Base-by-base conservation (phyloP, 441 rosid genomes). In the Capsella rubella region DNA sequence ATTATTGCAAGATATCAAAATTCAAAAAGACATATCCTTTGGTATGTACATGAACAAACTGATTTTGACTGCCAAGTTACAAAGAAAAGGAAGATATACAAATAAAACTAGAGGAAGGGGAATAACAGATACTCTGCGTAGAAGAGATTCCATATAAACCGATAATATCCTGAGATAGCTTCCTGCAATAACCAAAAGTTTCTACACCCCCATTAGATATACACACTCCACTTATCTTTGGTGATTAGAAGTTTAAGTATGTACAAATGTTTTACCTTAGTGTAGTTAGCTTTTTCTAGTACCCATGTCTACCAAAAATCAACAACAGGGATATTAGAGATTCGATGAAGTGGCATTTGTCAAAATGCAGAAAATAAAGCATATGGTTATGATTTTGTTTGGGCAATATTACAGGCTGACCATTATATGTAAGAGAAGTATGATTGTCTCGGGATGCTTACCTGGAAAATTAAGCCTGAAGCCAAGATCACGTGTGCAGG, bases 111-210 rank as follows among this genome's bases (percentile, higher is more conserved):
- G 66, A 95, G 74, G 79, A 95, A 89, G 8, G 97, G 97, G 77
- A 92, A 92, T 53, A 92, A 73, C 39, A 88, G 72, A 80, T 94
- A 94, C 89, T 94, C 97, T 6, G 92, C 82, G 55, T 92, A 92
- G 78, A 94, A 94, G 54, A 92, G 96, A 83, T 92, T 90, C 99
- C 99, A 95, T 81, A 95, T 88, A 69, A 89, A 95, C 71, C 85
- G 79, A 61, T 95, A 95, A 85, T 79, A 92, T 54, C 68, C 89
- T 9, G 90, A 82, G 73, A 92, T 95, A 64, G 96, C 94, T 80
- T 87, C 97, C 99, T 92, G 88, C 88, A 89, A 59, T 8, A 57
- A 49, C 13, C 6, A 21, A 29, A 76, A 15, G 49, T 64, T 40
- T 69, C 1, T 37, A 28, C 13, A 37, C 13, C 34, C 34, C n/a